Evolutionary conservation across 2,329 filamentous ascomycete species (phyloP), one percentile per base, ranked within the genome.

Genomic region (Chaetomiaceae sp.): DNA sequence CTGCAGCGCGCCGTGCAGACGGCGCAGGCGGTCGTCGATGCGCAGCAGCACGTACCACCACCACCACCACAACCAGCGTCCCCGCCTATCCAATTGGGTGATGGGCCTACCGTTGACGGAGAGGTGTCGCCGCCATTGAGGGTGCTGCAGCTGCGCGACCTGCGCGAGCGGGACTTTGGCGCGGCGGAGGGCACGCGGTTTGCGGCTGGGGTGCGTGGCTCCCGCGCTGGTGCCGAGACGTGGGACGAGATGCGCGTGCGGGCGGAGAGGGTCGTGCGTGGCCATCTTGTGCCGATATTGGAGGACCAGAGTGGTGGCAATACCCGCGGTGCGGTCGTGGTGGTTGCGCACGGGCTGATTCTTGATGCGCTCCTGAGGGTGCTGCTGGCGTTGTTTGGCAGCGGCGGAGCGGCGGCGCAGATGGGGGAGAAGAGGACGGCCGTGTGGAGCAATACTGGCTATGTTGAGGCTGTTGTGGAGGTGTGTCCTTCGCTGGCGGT

Each of bases 281-380:
- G 70, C 8, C 71, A 84, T 58, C 66, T 95, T 1, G 55, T 77
- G 5, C 82, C 82, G 9, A 50, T 85, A 4, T 48, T 54, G 10
- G 54, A 63, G 10, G 53, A 61, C 0, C 49, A 54, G 22, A 24
- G 5, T 5, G 22, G 22, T 17, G 34, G 17, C 14, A 2, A 20
- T 26, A 9, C 14, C n/a, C 33, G 32, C 19, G 10, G 58, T 63
- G 6, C 67, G 71, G 68, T 88, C 11, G 82, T 80, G 1, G 67
- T 95, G 12, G 84, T 95, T 3, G 84, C 89, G 2, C 90, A 96
- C 59, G 89, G 90, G 14, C 83, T 95, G 50, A 80, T 95, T 33
- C 74, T 95, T 2, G 79, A 79, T 2, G 74, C 79, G 26, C 65
- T 95, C 0, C 83, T 85, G 74, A 73, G 75, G 45, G 71, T 74